These are phyloP conservation scores for Fusarium austroafricanum DNA, from an alignment of 2,329 filamentous ascomycete species.

Conservation along the genomic window DNA sequence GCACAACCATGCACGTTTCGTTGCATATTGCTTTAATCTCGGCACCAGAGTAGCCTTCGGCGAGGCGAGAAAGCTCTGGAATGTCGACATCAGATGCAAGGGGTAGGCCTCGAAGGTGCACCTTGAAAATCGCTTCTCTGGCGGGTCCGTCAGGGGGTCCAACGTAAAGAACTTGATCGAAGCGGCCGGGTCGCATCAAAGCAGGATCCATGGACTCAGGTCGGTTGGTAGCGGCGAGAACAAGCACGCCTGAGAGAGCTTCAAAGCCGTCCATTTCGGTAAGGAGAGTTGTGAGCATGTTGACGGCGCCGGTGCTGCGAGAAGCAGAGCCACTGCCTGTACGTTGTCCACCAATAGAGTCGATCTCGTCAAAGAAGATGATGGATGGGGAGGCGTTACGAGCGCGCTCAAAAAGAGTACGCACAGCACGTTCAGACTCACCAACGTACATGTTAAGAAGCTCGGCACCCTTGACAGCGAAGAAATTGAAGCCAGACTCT, in stretches of 20 bases:
- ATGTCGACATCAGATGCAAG: constrained; percentile 74
- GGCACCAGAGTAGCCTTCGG: constrained; percentile 86
- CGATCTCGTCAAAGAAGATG: constrained; percentile 97
- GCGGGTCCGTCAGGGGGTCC: constrained; percentile 80
- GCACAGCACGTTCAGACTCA: constrained; percentile 87
- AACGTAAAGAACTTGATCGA: constrained; percentile 88
- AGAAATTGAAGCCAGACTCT: constrained; percentile 91
- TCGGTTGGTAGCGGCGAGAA: constrained; percentile 91
- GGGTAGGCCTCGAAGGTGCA: constrained; percentile 71
- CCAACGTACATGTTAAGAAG: constrained; percentile 97
- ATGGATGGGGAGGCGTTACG: constrained; percentile 88
- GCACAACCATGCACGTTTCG: constrained; percentile 57
- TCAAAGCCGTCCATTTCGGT: constrained; percentile 98
- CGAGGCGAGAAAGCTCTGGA: constrained; percentile 68
- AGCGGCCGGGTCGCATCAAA: constrained; percentile 84
- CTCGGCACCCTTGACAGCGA: constrained; percentile 93
- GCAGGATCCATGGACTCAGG: constrained; percentile 89
- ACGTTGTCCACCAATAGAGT: constrained; percentile 77
- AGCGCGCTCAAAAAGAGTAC: constrained; percentile 87
- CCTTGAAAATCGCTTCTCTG: constrained; percentile 78
- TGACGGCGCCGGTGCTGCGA: constrained; percentile 67
- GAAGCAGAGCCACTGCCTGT: constrained; percentile 56
- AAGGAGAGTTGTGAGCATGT: constrained; percentile 88
- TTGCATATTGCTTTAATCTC: constrained; percentile 74
- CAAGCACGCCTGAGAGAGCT: constrained; percentile 81